phyloP scores from a whole-genome alignment of 2,329 filamentous ascomycete species.

The Xylariaceae sp. region DNA sequence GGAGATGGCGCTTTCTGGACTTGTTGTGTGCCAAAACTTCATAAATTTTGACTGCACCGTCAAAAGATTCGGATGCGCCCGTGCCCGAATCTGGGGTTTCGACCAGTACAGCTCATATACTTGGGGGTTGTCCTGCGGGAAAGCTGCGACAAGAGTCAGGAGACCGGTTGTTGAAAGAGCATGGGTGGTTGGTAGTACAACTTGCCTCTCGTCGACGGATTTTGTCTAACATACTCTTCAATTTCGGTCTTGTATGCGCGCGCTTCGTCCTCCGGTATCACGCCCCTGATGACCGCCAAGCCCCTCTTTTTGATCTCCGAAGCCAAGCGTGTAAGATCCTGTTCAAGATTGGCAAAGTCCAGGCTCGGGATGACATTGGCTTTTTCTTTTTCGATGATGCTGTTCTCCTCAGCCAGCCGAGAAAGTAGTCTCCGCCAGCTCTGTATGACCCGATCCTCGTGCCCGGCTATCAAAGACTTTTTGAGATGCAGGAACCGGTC shows the following conservation, averaged over 20 bases:
- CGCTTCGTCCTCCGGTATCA: constrained; percentile 59
- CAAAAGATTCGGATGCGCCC: constrained; percentile 61
- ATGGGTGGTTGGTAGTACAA: background rate
- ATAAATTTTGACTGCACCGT: constrained; percentile 58
- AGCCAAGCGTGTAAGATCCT: constrained; percentile 33
- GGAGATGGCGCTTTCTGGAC: constrained; percentile 44
- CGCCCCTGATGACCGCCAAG: constrained; percentile 58
- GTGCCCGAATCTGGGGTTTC: constrained; percentile 59
- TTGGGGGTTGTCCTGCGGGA: constrained; percentile 60
- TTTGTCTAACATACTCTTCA: constrained; percentile 59
- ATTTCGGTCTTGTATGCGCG: constrained; percentile 59
- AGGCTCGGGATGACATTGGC: constrained; percentile 49
- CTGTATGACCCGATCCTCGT: constrained; percentile 42
- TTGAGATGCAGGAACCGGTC: constrained; percentile 54
- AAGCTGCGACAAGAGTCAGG: constrained; percentile 41
- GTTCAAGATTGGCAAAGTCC: constrained; percentile 42
- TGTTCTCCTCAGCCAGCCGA: constrained; percentile 43
- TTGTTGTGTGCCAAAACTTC: constrained; percentile 55
- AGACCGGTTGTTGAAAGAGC: background rate
- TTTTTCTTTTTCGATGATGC: constrained; percentile 40
- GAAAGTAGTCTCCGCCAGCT: constrained; percentile 47
- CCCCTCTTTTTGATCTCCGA: constrained; percentile 57
- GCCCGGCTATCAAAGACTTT: constrained; percentile 44
- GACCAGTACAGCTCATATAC: constrained; percentile 77
- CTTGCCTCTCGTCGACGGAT: constrained; percentile 53